Base-by-base conservation (phyloP, 108 stramenopile species). In the Fistulifera pelliculosa region DNA sequence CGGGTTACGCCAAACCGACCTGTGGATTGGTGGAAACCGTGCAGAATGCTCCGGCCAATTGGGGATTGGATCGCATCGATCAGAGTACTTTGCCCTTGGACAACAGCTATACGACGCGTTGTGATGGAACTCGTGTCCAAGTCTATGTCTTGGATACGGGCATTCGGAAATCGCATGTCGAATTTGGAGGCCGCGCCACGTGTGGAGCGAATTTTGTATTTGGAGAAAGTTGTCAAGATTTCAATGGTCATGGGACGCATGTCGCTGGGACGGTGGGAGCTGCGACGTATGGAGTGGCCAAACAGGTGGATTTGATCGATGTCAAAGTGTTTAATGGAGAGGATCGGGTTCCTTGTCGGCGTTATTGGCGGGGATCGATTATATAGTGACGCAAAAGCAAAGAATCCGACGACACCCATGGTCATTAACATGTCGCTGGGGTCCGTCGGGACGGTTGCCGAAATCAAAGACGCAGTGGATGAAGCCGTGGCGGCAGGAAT, bases 221-320 rank as follows among this genome's bases (percentile, higher is more conserved):
- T 6, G 44, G 44, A 6, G 21, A 17, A 45, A 8, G 5, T 21
- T 45, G 44, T 45, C 21, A 17, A 19, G 71, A 77, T 42, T 64
- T 64, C 12, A 1, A 26, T 49, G 48, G 51, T 4, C 75, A 77
- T 54, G 77, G 77, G 0, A 79, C 74, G 14, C 77, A 79, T 31
- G 56, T 61, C 42, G 73, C 77, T 0, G 73, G 73, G 1, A 68
- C 68, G 41, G 67, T 79, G 48, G 77, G 66, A 8, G 76, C 64
- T 17, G 16, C 44, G 6, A 17, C 19, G 7, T 45, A 19, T 45
- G 44, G 44, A 4, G 21, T 45, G 44, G 49, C 38, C 10, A 47
- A 25, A 51, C 19, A 50, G 39, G 60, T 26, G n/a, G n/a, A 49
- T 4, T 38, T 75, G 39, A 51, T 64, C 21, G 67, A 67, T 13